Conservation (phyloP, 2,329 filamentous ascomycete species). For the Gliomastix tumulicola region DNA sequence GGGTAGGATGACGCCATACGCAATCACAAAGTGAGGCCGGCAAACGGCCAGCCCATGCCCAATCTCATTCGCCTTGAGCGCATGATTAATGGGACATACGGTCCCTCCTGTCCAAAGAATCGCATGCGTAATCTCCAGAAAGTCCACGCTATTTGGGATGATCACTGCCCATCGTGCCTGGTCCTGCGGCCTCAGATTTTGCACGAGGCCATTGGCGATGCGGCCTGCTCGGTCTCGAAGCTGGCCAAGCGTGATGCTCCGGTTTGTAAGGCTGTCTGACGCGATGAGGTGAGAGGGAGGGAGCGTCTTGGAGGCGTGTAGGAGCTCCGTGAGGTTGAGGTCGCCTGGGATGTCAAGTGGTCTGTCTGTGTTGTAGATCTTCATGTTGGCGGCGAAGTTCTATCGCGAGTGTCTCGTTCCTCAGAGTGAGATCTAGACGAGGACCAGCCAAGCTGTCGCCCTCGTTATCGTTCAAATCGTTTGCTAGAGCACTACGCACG, state of each 20-base stretch:
- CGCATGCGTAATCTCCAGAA: conserved; percentile 32
- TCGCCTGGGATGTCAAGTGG: conserved; percentile 25
- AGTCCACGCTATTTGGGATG: conserved; percentile 36
- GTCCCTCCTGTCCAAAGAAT: conserved; percentile 31
- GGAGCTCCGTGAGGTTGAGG: conserved; percentile 34
- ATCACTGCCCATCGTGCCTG: conserved; percentile 33
- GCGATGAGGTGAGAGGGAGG: conserved; percentile 33
- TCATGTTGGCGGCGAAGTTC: too few species aligned
- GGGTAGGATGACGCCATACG: conserved; percentile 23
- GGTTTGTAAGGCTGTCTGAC: conserved; percentile 33
- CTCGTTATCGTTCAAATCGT: too few species aligned
- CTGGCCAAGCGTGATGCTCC: conserved; percentile 35
- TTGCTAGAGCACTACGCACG: too few species aligned
- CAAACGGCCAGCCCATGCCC: conserved; percentile 32
- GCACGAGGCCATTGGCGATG: conserved; percentile 28
- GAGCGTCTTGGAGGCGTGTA: conserved; percentile 27
- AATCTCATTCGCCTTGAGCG: conserved; percentile 28
- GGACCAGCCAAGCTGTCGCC: too few species aligned
- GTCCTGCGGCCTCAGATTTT: conserved; percentile 20
- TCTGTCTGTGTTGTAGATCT: conserved; percentile 18
- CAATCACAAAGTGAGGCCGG: conserved; percentile 29
- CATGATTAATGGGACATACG: conserved; percentile 30
- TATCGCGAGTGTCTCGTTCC: too few species aligned
- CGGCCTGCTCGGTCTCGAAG: conserved; percentile 30
- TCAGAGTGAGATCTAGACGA: too few species aligned